phyloP scores from a whole-genome alignment of 345 rosid species.

The Theobroma cacao region DNA sequence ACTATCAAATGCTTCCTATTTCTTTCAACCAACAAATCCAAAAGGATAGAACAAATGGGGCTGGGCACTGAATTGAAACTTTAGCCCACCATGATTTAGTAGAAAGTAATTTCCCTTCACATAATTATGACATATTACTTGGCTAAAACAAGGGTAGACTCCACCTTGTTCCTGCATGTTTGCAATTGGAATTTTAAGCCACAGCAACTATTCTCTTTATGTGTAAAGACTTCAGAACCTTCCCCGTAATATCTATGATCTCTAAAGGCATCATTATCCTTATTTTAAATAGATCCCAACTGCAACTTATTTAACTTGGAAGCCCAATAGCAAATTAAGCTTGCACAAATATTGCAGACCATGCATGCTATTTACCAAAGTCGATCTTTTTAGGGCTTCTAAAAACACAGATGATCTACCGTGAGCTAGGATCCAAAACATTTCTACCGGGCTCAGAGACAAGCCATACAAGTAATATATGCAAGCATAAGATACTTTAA shows the following conservation, averaged over 20 bases:
- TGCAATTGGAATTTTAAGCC: not conserved
- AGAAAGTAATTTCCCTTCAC: not conserved
- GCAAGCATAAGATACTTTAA: not conserved
- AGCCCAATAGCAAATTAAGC: not conserved
- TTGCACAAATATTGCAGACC: not conserved
- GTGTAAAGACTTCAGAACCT: not conserved
- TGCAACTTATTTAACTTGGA: not conserved
- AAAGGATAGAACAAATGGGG: not conserved
- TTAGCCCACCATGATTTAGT: not conserved
- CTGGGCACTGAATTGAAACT: not conserved
- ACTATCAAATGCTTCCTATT: not conserved
- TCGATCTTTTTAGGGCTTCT: not conserved
- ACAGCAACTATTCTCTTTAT: not conserved
- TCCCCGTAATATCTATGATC: not conserved
- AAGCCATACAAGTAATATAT: constrained; percentile 2
- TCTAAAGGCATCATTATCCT: not conserved
- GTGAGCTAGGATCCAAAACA: not conserved
- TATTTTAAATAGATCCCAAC: not conserved
- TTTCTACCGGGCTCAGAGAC: not conserved
- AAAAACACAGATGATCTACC: not conserved
- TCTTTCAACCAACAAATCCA: not conserved
- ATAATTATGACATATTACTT: not conserved
- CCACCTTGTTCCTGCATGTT: not conserved
- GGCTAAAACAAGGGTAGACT: not conserved
- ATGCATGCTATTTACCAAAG: not conserved